phyloP scores from a whole-genome alignment of 1,284 basidiomycete species.

The Omphalotus olearius region DNA sequence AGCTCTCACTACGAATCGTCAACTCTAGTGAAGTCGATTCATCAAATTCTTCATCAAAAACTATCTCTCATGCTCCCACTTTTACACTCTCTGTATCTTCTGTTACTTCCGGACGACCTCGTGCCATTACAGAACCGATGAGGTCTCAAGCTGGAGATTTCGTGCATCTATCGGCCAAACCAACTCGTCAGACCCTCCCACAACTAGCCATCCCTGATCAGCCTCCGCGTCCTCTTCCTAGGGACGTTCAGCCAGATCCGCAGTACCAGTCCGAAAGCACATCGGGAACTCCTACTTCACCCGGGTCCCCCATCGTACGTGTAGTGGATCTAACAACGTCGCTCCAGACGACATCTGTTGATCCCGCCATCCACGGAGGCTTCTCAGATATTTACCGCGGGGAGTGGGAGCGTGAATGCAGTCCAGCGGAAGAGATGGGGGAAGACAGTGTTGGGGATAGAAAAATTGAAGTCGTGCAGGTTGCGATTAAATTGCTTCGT shows the following conservation, averaged over 20 bases:
- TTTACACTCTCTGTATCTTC: background rate
- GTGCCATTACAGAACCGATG: background rate
- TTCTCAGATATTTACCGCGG: slow-evolving; percentile 13
- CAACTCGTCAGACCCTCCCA: slow-evolving; percentile 7
- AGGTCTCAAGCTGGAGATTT: background rate
- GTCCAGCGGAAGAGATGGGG: background rate
- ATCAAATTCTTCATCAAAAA: background rate
- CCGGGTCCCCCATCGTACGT: slow-evolving; percentile 10
- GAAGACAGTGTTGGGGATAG: background rate
- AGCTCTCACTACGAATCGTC: no score
- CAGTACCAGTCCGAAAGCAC: background rate
- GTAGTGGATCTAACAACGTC: slow-evolving; percentile 12
- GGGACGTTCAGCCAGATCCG: background rate
- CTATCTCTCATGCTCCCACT: no score
- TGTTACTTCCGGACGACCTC: background rate
- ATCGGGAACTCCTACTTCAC: slow-evolving; percentile 5
- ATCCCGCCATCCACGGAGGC: slow-evolving; percentile 9
- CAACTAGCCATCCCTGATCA: slow-evolving; percentile 7
- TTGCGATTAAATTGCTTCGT: slow-evolving; percentile 13
- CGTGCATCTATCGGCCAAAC: background rate
- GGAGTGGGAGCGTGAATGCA: slow-evolving; percentile 2
- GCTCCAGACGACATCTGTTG: slow-evolving; percentile 2
- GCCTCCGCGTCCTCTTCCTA: background rate
- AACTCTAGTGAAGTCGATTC: background rate
- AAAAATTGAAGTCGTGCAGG: background rate